Conservation (phyloP, 2,329 filamentous ascomycete genomes). For the Alternaria brassicicola region DNA sequence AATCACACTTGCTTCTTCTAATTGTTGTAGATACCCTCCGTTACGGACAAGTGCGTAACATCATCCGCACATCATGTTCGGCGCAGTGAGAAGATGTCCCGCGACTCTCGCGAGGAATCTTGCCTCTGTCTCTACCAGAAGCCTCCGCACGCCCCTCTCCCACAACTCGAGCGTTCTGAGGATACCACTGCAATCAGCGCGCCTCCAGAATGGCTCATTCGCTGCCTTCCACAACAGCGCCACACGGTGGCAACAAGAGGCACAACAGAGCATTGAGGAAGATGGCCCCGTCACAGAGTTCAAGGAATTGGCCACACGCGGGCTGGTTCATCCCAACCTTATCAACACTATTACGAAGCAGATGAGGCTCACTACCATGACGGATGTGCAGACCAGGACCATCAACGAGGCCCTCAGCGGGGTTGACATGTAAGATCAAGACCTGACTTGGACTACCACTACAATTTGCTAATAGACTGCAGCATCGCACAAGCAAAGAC, state of each 20-base stretch:
- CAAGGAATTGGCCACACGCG: constrained; percentile 50
- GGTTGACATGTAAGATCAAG: constrained; percentile 80
- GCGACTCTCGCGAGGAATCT: constrained; percentile 45
- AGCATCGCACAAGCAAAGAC: constrained; percentile 89
- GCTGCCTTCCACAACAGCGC: constrained; percentile 49
- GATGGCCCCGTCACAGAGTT: constrained; percentile 51
- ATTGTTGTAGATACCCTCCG: constrained; percentile 19
- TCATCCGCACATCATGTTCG: constrained; percentile 50
- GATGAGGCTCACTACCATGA: constrained; percentile 86
- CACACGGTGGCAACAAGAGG: constrained; percentile 44
- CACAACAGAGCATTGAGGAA: constrained; percentile 21
- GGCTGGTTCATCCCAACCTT: constrained; percentile 67
- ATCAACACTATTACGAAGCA: constrained; percentile 70
- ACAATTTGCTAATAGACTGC: constrained; percentile 22
- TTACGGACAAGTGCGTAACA: constrained; percentile 14
- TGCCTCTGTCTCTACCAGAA: constrained; percentile 32
- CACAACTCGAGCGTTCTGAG: constrained; percentile 28
- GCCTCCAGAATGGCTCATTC: constrained; percentile 28
- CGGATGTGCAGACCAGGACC: constrained; percentile 85
- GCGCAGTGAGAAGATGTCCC: constrained; percentile 50
- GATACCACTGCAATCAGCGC: constrained; percentile 24
- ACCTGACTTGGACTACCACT: constrained; percentile 14
- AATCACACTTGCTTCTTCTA: constrained; percentile 14
- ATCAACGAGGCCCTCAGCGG: constrained; percentile 81
- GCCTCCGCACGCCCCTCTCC: constrained; percentile 30